phyloP scores from a whole-genome alignment of 1,284 basidiomycete genomes.

The Wallemia ichthyophaga region DNA sequence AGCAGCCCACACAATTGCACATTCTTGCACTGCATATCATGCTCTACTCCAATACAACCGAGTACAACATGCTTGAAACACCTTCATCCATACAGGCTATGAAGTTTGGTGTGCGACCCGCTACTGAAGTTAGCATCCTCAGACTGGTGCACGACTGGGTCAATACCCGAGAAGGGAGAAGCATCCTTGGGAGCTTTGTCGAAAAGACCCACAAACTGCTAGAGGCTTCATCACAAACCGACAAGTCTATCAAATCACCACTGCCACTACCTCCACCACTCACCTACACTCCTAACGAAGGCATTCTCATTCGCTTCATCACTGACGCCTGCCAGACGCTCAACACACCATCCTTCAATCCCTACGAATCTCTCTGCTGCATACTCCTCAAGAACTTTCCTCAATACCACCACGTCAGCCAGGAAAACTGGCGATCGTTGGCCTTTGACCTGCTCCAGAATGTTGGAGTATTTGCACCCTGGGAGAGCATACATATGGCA shows the following conservation, averaged over 20 bases:
- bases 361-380: background rate
- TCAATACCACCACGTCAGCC: background rate
- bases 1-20: background rate
- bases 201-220: background rate
- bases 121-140: background rate
- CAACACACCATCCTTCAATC: background rate
- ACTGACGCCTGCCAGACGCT: background rate
- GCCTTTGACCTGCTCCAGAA: conserved; percentile 25
- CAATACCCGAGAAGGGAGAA: background rate
- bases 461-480: conserved; percentile 37
- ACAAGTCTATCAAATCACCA: background rate
- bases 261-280: background rate
- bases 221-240: background rate
- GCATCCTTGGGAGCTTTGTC: background rate
- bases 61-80: background rate
- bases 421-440: background rate
- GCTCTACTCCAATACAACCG: background rate
- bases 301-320: background rate
- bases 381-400: background rate
- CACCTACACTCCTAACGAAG: background rate
- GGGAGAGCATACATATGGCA: conserved; percentile 27
- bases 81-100: background rate
- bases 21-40: background rate
- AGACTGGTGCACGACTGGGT: background rate
- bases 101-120: background rate